Conservation (phyloP, 2,329 filamentous ascomycete genomes). For the Alternaria sp. region DNA sequence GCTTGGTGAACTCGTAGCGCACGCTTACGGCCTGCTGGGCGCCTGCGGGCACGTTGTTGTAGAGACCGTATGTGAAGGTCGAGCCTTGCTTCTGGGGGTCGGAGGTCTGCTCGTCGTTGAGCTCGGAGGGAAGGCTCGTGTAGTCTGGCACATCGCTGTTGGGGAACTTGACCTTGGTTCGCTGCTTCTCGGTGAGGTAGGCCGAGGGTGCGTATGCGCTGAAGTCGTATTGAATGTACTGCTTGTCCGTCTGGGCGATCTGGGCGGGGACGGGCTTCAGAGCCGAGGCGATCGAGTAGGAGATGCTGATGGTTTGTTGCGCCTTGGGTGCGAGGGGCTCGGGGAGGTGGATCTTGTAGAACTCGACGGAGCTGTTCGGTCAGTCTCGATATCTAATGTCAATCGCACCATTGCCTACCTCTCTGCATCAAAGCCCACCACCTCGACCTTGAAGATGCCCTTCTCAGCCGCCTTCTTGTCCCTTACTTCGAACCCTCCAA, state of each 20-base stretch:
- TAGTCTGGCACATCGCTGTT: slow-evolving; percentile 82
- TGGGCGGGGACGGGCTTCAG: slow-evolving; percentile 79
- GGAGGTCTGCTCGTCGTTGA: slow-evolving; percentile 65
- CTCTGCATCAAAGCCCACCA: slow-evolving; percentile 64
- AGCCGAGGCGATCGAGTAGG: slow-evolving; percentile 80
- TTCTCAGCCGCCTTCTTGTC: slow-evolving; percentile 81
- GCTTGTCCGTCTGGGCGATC: slow-evolving; percentile 83
- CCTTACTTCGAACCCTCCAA: slow-evolving; percentile 89
- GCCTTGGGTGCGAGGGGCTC: slow-evolving; percentile 74
- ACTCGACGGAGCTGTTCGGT: slow-evolving; percentile 60
- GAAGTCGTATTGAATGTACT: slow-evolving; percentile 86
- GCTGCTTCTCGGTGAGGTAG: slow-evolving; percentile 89
- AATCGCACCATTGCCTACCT: slow-evolving; percentile 51
- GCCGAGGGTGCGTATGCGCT: slow-evolving; percentile 83
- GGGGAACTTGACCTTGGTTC: slow-evolving; percentile 93
- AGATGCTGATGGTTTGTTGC: slow-evolving; percentile 86
- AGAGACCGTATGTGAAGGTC: slow-evolving; percentile 89
- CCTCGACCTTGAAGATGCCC: slow-evolving; percentile 71
- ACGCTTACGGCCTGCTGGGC: slow-evolving; percentile 75
- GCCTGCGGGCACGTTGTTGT: slow-evolving; percentile 80
- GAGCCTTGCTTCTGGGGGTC: slow-evolving; percentile 83
- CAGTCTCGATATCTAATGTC: background rate
- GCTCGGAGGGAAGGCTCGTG: slow-evolving; percentile 69
- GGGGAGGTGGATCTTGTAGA: slow-evolving; percentile 83
- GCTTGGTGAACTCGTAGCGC: slow-evolving; percentile 95